These are phyloP conservation scores for Cordyceps pruinosa DNA, from an alignment of 2,329 filamentous ascomycete genomes.

Conservation along the genomic window DNA sequence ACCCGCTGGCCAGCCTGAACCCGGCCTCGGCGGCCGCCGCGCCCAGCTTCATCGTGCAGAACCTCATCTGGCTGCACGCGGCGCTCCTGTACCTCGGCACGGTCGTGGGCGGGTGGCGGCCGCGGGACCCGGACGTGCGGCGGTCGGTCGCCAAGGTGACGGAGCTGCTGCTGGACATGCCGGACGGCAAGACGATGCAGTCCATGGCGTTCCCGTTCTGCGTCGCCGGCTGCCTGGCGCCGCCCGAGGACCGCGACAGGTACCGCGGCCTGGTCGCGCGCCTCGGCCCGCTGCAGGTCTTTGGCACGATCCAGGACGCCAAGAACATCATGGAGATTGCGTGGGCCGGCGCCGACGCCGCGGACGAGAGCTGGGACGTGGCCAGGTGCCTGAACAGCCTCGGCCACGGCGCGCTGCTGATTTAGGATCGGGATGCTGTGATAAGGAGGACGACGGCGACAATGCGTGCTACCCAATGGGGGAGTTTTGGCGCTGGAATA, in stretches of 20 bases:
- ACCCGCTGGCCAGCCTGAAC: constrained; percentile 19
- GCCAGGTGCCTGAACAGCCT: constrained; percentile 35
- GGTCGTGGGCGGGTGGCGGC: constrained; percentile 46
- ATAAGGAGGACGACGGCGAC: not conserved
- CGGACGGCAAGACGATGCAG: constrained; percentile 25
- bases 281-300: constrained; percentile 37
- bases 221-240: constrained; percentile 34
- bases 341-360: constrained; percentile 32
- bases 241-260: constrained; percentile 32
- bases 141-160: constrained; percentile 26
- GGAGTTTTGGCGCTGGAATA: not conserved
- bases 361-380: constrained; percentile 39
- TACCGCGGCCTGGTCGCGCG: constrained; percentile 34
- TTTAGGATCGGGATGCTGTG: constrained; percentile 17
- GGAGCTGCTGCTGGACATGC: constrained; percentile 27
- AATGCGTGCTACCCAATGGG: not conserved
- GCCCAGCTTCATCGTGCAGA: constrained; percentile 22
- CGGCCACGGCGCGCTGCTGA: constrained; percentile 33
- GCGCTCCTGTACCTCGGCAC: constrained; percentile 41
- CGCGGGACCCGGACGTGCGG: constrained; percentile 35
- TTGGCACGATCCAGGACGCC: constrained; percentile 39
- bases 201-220: constrained; percentile 36
- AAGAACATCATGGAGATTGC: constrained; percentile 40
- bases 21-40: constrained; percentile 16
- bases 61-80: constrained; percentile 42